Base-by-base conservation (phyloP, 352 stramenopile genomes). In the Pythium angustatum region DNA sequence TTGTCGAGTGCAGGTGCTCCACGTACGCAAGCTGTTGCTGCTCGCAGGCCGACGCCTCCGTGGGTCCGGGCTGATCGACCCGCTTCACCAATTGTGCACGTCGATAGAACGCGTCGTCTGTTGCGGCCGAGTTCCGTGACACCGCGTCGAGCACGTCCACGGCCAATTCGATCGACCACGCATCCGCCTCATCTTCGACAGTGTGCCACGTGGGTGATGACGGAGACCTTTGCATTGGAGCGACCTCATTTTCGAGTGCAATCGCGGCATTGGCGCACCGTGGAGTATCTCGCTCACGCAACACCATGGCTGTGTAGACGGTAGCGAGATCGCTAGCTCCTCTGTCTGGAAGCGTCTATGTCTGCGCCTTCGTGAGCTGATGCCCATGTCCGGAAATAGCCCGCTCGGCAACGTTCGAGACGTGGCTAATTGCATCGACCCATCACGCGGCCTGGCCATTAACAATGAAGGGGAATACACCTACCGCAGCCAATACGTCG, bases 1-100 rank as follows among this genome's bases (percentile, higher is more conserved):
- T 85, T 2, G 69, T 83, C 19, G 57, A 72, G 62, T 86, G 83
- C 74, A 90, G 87, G 45, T 87, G 68, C 44, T 90, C 81, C 79
- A 90, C 88, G 59, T 86, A 86, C 19, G 66, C 70, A 28, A 86
- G 69, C 31, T 90, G 79, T 14, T 38, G 33, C 33, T 38, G 33
- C 33, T 38, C 8, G 8, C 33, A 38, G 33, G 33, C 33, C 4
- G 64, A 57, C 26, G 77, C 72, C 50, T 85, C 69, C 6, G 66
- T 70, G 8, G 33, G 8, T 14, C 8, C 33, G 33, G 14, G 33
- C 33, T 38, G 8, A 14, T 7, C 14, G 33, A 7, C 14, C 8
- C 33, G 33, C 33, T 14, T 7, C 7, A 38, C 33, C 33, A 38
- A 14, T 14, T 38, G 6, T 17, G 15, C 17, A 7, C 41, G 41